phyloP scores from a whole-genome alignment of 257 asterid genomes.

The Solanum etuberosum region DNA sequence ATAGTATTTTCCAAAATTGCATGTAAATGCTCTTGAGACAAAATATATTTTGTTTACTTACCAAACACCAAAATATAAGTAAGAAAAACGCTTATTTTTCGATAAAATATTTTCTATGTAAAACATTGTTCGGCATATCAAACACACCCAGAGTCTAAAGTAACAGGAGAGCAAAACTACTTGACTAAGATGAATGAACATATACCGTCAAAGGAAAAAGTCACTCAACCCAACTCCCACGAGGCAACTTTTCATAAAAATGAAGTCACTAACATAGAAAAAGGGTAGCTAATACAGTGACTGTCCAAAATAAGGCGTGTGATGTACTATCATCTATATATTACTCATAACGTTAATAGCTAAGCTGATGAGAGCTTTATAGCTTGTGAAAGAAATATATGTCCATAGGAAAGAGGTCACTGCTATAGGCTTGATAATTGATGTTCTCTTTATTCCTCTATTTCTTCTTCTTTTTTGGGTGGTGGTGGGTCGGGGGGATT shows the following conservation, averaged over 20 bases:
- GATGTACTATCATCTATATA: background rate
- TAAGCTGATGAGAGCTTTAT: background rate
- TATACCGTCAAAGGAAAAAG: background rate
- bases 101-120: background rate
- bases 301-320: background rate
- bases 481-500: background rate
- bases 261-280: background rate
- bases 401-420: background rate
- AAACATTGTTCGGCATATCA: background rate
- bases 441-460: background rate
- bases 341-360: background rate
- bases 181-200: background rate
- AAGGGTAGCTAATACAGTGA: background rate
- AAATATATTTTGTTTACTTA: background rate
- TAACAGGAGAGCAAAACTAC: background rate
- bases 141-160: background rate
- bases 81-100: background rate
- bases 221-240: background rate
- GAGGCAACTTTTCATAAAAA: background rate
- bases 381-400: background rate
- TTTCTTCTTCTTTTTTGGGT: background rate
- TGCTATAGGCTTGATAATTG: background rate
- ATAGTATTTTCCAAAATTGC: background rate
- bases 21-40: background rate
- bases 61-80: background rate